Percentiles rank a stretch among this genome's conserved stretches.
Conservation (phyloP, 1,139 yeast species). For the Wickerhamomyces sp. region DNA sequence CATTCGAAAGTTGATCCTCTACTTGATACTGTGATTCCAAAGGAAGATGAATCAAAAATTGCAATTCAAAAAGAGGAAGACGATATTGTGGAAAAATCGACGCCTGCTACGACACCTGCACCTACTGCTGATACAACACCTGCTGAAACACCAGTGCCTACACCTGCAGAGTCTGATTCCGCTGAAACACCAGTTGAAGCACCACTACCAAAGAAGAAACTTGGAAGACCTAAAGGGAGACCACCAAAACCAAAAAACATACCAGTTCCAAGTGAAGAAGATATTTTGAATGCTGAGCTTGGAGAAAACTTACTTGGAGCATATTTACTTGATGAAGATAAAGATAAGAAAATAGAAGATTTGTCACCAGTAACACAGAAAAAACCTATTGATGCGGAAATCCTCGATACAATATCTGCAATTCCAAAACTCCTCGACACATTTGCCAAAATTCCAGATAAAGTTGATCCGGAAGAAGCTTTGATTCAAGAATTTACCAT, state of each 20-base stretch:
- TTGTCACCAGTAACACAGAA: slow-evolving; percentile 1
- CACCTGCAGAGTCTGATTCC: slow-evolving; percentile 7
- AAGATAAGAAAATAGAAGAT: slow-evolving; percentile 1
- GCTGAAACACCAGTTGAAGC: slow-evolving; percentile 21
- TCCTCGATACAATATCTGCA: slow-evolving; percentile 6
- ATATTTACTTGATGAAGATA: neutral
- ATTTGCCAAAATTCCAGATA: slow-evolving; percentile 1
- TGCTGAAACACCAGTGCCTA: slow-evolving; percentile 18
- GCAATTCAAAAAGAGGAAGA: slow-evolving; percentile 4
- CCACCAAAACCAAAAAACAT: slow-evolving; percentile 9
- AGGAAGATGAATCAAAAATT: neutral
- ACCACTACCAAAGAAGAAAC: slow-evolving; percentile 4
- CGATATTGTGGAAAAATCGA: no score
- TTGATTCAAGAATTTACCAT: slow-evolving; percentile 36
- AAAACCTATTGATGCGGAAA: slow-evolving; percentile 1
- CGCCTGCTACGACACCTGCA: no score
- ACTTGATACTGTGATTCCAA: neutral
- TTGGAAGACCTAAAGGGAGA: slow-evolving; percentile 18
- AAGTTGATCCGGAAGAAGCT: slow-evolving; percentile 13
- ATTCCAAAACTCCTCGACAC: slow-evolving; percentile 3
- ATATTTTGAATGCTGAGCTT: neutral
- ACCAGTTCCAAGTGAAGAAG: neutral
- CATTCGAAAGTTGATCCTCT: slow-evolving; percentile 19
- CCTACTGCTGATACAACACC: slow-evolving; percentile 19
- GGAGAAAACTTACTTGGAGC: neutral